phyloP scores from a whole-genome alignment of 345 rosid species.

The Turritis glabra region DNA sequence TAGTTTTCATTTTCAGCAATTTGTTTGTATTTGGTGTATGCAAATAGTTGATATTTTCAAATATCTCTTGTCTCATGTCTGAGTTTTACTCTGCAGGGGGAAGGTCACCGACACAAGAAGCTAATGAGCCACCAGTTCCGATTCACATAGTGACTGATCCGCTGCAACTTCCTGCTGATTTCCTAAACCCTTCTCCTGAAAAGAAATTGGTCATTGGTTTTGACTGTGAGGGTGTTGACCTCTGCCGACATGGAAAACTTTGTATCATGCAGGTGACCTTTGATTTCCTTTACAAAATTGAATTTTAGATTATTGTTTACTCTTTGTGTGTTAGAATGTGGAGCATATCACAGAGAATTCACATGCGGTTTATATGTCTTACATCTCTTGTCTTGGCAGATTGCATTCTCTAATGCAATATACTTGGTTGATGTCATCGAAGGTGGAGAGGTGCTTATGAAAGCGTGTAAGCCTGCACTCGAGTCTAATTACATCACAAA shows the following conservation, averaged over 20 bases:
- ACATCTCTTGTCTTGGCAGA: constrained; percentile 52
- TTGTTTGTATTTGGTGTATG: background rate
- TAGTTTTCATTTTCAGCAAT: background rate
- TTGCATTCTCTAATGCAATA: constrained; percentile 88
- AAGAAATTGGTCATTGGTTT: constrained; percentile 69
- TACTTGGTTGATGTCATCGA: constrained; percentile 79
- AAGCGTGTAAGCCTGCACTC: constrained; percentile 95
- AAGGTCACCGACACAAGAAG: constrained; percentile 48
- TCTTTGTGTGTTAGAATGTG: background rate
- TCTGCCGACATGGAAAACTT: constrained; percentile 77
- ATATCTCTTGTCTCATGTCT: background rate
- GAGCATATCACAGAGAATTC: background rate
- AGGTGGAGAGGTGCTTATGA: constrained; percentile 74
- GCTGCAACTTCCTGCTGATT: constrained; percentile 78
- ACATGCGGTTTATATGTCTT: background rate
- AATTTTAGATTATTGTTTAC: background rate
- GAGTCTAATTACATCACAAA: constrained; percentile 85
- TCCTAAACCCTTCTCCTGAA: constrained; percentile 69
- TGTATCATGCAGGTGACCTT: constrained; percentile 87
- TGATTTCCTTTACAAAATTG: background rate
- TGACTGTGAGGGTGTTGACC: constrained; percentile 94
- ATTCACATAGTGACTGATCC: constrained; percentile 64
- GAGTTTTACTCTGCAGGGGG: constrained; percentile 43
- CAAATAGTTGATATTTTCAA: background rate
- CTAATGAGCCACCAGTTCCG: constrained; percentile 53